Evolutionary conservation across 2,329 filamentous ascomycete species (phyloP).

Genomic region (Colletotrichum lentis): DNA sequence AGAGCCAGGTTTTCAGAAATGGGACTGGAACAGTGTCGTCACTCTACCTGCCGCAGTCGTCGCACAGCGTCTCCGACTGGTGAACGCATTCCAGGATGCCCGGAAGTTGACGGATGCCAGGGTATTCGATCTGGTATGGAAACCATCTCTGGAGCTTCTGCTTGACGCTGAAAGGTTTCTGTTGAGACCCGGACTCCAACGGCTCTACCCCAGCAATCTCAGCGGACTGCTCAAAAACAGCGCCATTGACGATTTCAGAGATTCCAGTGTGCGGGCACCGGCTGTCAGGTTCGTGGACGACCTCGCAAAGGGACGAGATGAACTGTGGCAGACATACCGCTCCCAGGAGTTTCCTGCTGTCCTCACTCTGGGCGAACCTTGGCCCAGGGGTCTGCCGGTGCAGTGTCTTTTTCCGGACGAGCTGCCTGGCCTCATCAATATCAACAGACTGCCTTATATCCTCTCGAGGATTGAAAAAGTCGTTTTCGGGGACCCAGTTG

Average conservation of each 20-base stretch:
- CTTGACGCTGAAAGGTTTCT: constrained; percentile 9
- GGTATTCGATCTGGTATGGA: constrained; percentile 1
- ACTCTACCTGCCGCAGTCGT: constrained; percentile 8
- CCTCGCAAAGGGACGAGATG: constrained; percentile 8
- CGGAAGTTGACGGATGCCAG: constrained; percentile 4
- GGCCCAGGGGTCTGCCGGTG: constrained; percentile 9
- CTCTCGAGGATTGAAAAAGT: not conserved
- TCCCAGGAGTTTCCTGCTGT: constrained; percentile 14
- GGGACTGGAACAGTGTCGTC: constrained; percentile 1
- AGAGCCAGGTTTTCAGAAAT: constrained; percentile 21
- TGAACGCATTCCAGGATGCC: constrained; percentile 1
- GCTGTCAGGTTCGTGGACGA: constrained; percentile 8
- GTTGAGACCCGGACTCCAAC: not conserved
- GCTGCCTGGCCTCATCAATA: not conserved
- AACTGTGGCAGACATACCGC: constrained; percentile 6
- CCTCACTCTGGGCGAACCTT: not conserved
- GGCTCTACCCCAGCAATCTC: constrained; percentile 1
- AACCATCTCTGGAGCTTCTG: constrained; percentile 5
- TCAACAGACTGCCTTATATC: not conserved
- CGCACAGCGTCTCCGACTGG: not conserved
- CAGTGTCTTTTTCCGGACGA: constrained; percentile 1
- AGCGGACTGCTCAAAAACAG: not conserved
- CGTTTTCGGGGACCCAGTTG: not conserved
- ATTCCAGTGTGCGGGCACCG: not conserved
- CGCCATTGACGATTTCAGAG: not conserved